phyloP scores from a whole-genome alignment of 2,329 filamentous ascomycete species.

The Pseudocercospora pini-densiflorae region DNA sequence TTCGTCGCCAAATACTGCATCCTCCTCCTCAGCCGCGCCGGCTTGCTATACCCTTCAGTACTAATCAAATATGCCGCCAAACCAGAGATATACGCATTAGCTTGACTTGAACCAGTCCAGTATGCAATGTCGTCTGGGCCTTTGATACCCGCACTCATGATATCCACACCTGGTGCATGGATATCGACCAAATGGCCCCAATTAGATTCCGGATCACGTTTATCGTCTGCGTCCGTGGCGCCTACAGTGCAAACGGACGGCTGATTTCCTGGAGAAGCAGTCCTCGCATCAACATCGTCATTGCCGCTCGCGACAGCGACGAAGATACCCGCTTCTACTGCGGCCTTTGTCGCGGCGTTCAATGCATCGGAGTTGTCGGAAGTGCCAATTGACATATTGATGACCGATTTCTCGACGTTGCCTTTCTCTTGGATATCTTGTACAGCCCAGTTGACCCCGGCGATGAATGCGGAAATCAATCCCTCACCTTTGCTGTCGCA shows the following conservation, averaged over 20 bases:
- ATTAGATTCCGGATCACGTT: conserved; percentile 44
- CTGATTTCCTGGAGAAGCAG: conserved; percentile 41
- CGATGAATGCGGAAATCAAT: conserved; percentile 48
- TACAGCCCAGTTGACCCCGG: conserved; percentile 44
- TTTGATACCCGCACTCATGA: conserved; percentile 53
- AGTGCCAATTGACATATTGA: conserved; percentile 47
- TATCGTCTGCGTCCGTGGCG: conserved; percentile 37
- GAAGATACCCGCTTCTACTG: conserved; percentile 42
- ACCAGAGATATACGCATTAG: conserved; percentile 24
- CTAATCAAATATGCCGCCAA: conserved; percentile 26
- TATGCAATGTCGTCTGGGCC: conserved; percentile 51
- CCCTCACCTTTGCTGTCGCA: conserved; percentile 50
- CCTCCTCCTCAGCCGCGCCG: background rate
- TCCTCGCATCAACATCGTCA: conserved; percentile 33
- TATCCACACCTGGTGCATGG: conserved; percentile 54
- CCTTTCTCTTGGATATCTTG: conserved; percentile 55
- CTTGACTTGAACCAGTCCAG: conserved; percentile 53
- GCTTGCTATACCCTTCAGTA: background rate
- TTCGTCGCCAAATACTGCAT: conserved; percentile 7
- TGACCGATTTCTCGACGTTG: conserved; percentile 66
- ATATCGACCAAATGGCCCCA: conserved; percentile 44
- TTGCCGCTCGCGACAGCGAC: conserved; percentile 44
- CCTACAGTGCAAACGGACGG: conserved; percentile 42
- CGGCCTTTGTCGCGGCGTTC: conserved; percentile 38
- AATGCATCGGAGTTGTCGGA: conserved; percentile 41